These are phyloP conservation scores for Saccharomycopsis oosterbeekiorum DNA, from an alignment of 805 yeast species.

Conservation along the genomic window DNA sequence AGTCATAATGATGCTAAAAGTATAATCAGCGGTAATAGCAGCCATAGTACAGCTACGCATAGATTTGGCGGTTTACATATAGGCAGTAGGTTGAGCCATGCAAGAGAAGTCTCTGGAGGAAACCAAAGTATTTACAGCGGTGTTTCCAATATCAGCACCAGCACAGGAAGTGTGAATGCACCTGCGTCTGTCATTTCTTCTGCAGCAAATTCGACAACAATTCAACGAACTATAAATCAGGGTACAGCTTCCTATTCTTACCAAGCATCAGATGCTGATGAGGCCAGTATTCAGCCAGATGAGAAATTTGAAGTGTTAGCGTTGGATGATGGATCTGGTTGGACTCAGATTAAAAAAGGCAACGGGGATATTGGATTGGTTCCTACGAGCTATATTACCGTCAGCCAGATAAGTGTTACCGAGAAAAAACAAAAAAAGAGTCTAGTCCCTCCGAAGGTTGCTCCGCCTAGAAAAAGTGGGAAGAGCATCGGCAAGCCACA, in stretches of 20 bases:
- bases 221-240: conserved; percentile 14
- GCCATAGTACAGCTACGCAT: background rate
- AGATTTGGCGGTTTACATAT: background rate
- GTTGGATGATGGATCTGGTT: conserved; percentile 84
- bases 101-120: conserved; percentile 30
- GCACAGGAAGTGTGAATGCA: background rate
- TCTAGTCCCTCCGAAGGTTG: conserved; percentile 67
- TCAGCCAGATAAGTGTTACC: conserved; percentile 21
- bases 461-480: conserved; percentile 68
- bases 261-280: conserved; percentile 65
- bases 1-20: conserved; percentile 1
- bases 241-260: conserved; percentile 56
- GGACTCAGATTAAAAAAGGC: conserved; percentile 61
- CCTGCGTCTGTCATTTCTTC: background rate
- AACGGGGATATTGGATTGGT: conserved; percentile 61
- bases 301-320: conserved; percentile 50
- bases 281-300: conserved; percentile 50
- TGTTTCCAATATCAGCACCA: background rate
- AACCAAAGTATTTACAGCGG: conserved; percentile 10
- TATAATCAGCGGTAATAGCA: background rate
- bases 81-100: background rate
- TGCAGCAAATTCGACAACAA: background rate
- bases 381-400: conserved; percentile 69
- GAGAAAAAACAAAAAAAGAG: conserved; percentile 21
- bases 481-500: conserved; percentile 36